phyloP scores from a whole-genome alignment of 208 protist genomes.

The Leishmania gerbilli region DNA sequence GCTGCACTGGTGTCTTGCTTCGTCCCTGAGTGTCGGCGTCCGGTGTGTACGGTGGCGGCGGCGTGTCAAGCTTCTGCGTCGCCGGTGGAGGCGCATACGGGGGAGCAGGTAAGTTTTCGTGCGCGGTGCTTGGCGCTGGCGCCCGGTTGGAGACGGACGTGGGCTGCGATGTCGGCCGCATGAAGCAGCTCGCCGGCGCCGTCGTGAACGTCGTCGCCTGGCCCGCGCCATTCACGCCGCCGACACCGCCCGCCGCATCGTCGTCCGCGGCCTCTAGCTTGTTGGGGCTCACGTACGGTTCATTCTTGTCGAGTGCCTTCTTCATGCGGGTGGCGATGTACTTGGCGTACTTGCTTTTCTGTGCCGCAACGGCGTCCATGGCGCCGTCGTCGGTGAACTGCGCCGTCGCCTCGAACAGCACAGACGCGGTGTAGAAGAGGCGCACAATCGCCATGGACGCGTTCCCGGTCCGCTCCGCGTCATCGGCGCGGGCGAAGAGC shows the following conservation, averaged over 20 bases:
- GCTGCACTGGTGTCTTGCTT: neutral
- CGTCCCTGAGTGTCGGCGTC: neutral
- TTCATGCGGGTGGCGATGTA: constrained; percentile 80
- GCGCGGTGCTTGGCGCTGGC: neutral
- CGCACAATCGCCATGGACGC: constrained; percentile 56
- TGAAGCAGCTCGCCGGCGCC: constrained; percentile 23
- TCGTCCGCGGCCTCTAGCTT: constrained; percentile 26
- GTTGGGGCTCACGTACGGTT: constrained; percentile 65
- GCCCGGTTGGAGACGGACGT: neutral
- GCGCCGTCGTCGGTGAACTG: constrained; percentile 71
- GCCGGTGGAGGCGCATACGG: neutral
- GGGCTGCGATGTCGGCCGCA: neutral
- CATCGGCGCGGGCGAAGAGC: constrained; percentile 81
- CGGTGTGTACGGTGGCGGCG: constrained; percentile 19
- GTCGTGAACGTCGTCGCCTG: neutral
- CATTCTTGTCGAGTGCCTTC: constrained; percentile 53
- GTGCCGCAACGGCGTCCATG: constrained; percentile 60
- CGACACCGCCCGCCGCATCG: constrained; percentile 4
- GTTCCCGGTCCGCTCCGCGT: constrained; percentile 62
- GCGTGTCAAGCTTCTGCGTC: neutral
- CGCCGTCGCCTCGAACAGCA: constrained; percentile 80
- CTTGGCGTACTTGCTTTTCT: constrained; percentile 83
- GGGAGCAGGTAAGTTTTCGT: neutral
- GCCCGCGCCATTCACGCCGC: neutral
- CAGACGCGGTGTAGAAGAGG: constrained; percentile 66